Conservation (phyloP, 495 filamentous ascomycete species). For the Amphirosellinia nigrospora region DNA sequence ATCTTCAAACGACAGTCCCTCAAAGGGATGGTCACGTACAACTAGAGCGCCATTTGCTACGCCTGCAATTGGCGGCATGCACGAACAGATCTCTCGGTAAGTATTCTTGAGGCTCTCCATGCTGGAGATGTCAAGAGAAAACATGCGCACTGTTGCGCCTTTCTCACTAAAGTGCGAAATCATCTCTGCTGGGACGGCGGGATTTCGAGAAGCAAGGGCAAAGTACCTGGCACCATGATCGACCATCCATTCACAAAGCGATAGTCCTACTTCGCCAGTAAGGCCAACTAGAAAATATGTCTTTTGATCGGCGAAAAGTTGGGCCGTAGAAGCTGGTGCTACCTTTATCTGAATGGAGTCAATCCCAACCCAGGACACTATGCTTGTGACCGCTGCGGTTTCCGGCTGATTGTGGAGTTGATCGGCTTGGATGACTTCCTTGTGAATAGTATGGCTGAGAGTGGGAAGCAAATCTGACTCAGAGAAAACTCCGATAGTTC, state of each 20-base stretch:
- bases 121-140: constrained; percentile 22
- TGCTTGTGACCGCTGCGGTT: too few species aligned
- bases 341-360: too few species aligned
- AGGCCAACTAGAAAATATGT: constrained; percentile 55
- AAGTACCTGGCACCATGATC: constrained; percentile 50
- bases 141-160: neutral
- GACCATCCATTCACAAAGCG: constrained; percentile 58
- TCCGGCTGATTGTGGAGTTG: too few species aligned
- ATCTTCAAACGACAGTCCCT: constrained; percentile 33
- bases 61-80: constrained; percentile 46
- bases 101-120: neutral
- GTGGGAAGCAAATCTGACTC: too few species aligned
- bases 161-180: neutral
- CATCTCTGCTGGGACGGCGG: neutral
- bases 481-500: too few species aligned
- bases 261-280: constrained; percentile 50
- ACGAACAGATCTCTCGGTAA: constrained; percentile 9
- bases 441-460: too few species aligned
- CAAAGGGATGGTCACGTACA: constrained; percentile 38
- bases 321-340: too few species aligned
- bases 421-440: too few species aligned
- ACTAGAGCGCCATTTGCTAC: constrained; percentile 49
- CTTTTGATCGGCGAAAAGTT: constrained; percentile 12
- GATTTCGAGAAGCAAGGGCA: constrained; percentile 51
- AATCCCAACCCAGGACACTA: too few species aligned